A percentile compares a stretch with the other conserved stretches of the same genome.
These are phyloP conservation scores for Cordyceps javanica DNA, from an alignment of 2,329 filamentous ascomycete genomes.

Conservation along the genomic window DNA sequence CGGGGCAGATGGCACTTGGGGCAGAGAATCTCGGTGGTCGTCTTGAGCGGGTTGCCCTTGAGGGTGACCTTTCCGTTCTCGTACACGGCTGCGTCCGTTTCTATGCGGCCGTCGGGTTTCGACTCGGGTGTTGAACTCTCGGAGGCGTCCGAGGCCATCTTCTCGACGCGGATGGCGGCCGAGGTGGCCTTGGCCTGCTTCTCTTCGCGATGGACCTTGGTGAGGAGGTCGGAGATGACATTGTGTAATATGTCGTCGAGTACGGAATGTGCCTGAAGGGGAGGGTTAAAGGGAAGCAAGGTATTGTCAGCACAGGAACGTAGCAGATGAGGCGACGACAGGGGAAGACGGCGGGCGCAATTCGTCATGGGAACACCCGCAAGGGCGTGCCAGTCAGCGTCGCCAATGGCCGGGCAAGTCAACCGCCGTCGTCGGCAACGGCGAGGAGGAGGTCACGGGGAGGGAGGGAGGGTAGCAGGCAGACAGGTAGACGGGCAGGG, in stretches of 20 bases:
- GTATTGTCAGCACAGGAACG: slow-evolving; percentile 3
- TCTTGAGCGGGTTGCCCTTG: slow-evolving; percentile 67
- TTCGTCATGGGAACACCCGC: background rate
- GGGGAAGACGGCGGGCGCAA: background rate
- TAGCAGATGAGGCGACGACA: background rate
- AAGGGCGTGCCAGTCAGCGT: too few relatives aligned
- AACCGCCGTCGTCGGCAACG: background rate
- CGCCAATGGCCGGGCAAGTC: background rate
- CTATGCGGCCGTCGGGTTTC: slow-evolving; percentile 50
- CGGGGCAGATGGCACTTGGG: slow-evolving; percentile 68
- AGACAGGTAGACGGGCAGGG: slow-evolving; percentile 14
- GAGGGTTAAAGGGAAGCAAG: background rate
- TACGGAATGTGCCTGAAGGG: slow-evolving; percentile 52
- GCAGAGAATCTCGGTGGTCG: slow-evolving; percentile 65
- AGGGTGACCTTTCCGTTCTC: slow-evolving; percentile 62
- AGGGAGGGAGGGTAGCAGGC: slow-evolving; percentile 6
- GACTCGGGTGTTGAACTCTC: slow-evolving; percentile 48
- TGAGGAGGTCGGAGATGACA: slow-evolving; percentile 66
- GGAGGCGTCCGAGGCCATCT: slow-evolving; percentile 50
- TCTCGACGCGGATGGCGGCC: slow-evolving; percentile 58
- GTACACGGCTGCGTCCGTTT: slow-evolving; percentile 64
- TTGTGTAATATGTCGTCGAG: slow-evolving; percentile 73
- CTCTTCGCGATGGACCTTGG: slow-evolving; percentile 71
- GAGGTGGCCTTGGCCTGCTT: slow-evolving; percentile 65
- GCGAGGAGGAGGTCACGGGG: background rate